These are phyloP conservation scores for Papiliotrema laurentii DNA, from an alignment of 1,284 basidiomycete species.

Conservation along the genomic window DNA sequence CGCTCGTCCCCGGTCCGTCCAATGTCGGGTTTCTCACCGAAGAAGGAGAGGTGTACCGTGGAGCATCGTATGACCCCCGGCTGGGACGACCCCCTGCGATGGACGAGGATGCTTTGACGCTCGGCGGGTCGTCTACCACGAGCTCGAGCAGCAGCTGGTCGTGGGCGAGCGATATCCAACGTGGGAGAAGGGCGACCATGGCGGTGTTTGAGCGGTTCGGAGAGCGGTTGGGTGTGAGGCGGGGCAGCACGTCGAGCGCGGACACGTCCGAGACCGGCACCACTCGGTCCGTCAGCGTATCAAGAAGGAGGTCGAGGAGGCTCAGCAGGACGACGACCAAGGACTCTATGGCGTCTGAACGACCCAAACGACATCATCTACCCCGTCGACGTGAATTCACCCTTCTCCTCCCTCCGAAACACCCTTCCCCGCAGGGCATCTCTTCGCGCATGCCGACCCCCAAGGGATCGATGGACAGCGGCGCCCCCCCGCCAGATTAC, in stretches of 20 bases:
- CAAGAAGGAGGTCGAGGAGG: slow-evolving; percentile 11
- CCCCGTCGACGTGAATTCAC: slow-evolving; percentile 57
- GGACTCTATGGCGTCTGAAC: slow-evolving; percentile 19
- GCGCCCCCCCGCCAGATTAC: slow-evolving; percentile 7
- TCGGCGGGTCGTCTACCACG: slow-evolving; percentile 16
- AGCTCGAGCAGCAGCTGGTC: slow-evolving; percentile 36
- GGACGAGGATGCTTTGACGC: slow-evolving; percentile 34
- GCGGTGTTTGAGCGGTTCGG: slow-evolving; percentile 43
- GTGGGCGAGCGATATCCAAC: slow-evolving; percentile 34
- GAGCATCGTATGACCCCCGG: slow-evolving; percentile 34
- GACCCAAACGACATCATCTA: slow-evolving; percentile 33
- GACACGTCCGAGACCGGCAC: slow-evolving; percentile 9
- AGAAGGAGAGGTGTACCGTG: slow-evolving; percentile 43
- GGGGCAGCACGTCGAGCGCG: slow-evolving; percentile 26
- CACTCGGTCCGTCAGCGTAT: slow-evolving; percentile 5
- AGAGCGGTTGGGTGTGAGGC: slow-evolving; percentile 37
- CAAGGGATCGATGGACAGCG: too few species aligned
- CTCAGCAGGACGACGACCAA: slow-evolving; percentile 16
- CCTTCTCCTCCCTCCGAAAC: slow-evolving; percentile 38
- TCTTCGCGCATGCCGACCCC: slow-evolving; percentile 3
- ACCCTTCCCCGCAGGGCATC: background rate
- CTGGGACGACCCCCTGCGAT: slow-evolving; percentile 10
- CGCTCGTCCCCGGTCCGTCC: slow-evolving; percentile 26
- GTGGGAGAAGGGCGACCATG: slow-evolving; percentile 32
- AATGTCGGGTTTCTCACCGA: slow-evolving; percentile 34